A percentile compares a stretch with the other conserved stretches of the same genome.
phyloP scores from a whole-genome alignment of 192 early-diverging fungal species.

The Rhizophagus sp. region DNA sequence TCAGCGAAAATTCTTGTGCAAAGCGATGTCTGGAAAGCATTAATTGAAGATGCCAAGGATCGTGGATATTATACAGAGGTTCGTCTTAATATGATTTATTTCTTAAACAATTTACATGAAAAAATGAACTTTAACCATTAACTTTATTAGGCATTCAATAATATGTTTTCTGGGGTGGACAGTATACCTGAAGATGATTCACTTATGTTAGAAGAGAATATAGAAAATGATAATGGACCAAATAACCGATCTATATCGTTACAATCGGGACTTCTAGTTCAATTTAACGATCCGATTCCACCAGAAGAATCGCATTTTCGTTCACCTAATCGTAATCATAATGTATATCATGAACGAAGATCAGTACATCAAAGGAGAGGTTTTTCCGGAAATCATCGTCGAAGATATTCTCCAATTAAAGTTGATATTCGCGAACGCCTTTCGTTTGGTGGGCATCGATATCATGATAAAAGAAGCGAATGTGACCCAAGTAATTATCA shows the following conservation, averaged over 20 bases:
- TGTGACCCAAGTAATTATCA: neutral
- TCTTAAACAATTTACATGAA: neutral
- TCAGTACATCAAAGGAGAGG: neutral
- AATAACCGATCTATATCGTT: neutral
- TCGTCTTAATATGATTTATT: neutral
- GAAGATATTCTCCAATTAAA: neutral
- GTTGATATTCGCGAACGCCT: neutral
- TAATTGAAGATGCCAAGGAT: neutral
- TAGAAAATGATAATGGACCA: neutral
- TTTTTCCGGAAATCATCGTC: neutral
- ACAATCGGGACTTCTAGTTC: neutral
- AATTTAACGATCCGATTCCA: neutral
- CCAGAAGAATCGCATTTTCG: too few species aligned
- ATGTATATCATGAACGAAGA: neutral
- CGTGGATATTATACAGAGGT: neutral
- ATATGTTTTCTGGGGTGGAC: neutral
- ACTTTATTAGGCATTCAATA: neutral
- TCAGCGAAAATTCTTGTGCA: slow-evolving; percentile 57
- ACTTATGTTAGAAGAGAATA: neutral
- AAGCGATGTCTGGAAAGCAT: neutral
- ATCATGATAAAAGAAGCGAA: neutral
- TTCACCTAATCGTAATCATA: too few species aligned
- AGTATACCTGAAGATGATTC: neutral
- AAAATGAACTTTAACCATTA: neutral
- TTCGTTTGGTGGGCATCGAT: neutral